phyloP scores from a whole-genome alignment of 106 monocot genomes.

The Acanthochlamys bracteata region DNA sequence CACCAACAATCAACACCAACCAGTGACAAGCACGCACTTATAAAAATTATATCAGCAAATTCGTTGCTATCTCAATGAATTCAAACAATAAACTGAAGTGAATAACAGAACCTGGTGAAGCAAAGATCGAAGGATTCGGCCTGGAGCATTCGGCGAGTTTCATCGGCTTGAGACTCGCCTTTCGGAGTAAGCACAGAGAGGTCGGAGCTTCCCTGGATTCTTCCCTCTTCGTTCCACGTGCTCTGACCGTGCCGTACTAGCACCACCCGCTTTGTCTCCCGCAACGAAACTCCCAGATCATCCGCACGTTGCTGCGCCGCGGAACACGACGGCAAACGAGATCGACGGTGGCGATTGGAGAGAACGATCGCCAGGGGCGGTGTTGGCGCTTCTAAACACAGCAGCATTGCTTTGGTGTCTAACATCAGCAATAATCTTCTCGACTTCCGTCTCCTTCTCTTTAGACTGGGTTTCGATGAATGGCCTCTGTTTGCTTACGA shows the following conservation, averaged over 20 bases:
- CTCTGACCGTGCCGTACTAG: constrained; percentile 97
- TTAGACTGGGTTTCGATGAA: no score
- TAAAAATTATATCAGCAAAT: neutral
- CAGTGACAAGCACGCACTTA: no score
- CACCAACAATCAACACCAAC: no score
- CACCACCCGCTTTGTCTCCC: constrained; percentile 77
- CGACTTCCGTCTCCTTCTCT: no score
- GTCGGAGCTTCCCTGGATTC: constrained; percentile 97
- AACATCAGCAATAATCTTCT: no score
- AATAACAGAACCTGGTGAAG: constrained; percentile 65
- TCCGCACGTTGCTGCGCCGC: constrained; percentile 20
- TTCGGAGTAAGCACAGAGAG: constrained; percentile 77
- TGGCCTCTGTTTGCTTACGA: no score
- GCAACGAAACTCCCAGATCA: constrained; percentile 3
- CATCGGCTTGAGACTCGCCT: constrained; percentile 87
- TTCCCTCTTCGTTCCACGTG: constrained; percentile 97
- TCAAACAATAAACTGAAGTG: neutral
- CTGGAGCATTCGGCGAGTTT: constrained; percentile 82
- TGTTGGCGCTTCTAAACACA: constrained; percentile 4
- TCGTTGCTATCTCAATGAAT: neutral
- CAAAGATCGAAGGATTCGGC: constrained; percentile 84
- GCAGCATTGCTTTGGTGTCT: no score
- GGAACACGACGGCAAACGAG: neutral
- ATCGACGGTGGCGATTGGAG: neutral
- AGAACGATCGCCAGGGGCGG: neutral